Evolutionary conservation across 2,329 filamentous ascomycete species (phyloP).

Genomic region (Tolypocladium cylindrosporum): DNA sequence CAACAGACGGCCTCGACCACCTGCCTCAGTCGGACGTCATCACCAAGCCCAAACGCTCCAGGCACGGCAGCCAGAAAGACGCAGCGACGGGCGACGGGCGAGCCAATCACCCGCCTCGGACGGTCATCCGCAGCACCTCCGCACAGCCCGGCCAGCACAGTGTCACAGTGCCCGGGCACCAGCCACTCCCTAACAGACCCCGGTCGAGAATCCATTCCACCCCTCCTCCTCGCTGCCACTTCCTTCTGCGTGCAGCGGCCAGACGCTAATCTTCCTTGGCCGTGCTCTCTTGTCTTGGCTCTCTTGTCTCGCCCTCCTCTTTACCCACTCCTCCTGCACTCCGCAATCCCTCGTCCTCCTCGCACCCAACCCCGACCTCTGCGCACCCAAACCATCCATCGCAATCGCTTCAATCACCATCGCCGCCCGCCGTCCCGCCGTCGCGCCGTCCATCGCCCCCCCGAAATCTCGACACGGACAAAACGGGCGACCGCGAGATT

Average conservation of each 20-base stretch:
- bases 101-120: neutral
- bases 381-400: neutral
- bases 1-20: neutral
- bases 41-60: neutral
- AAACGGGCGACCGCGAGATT: neutral
- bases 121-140: neutral
- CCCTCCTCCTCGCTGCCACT: neutral
- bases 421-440: constrained; percentile 1
- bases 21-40: too few relatives aligned
- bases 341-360: constrained; percentile 7
- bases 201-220: neutral
- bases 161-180: neutral
- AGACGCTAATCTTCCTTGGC: neutral
- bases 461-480: neutral
- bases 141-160: neutral
- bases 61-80: neutral
- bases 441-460: neutral
- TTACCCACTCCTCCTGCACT: constrained; percentile 7
- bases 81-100: neutral
- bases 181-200: neutral
- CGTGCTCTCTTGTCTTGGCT: too few relatives aligned
- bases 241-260: neutral
- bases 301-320: constrained; percentile 5
- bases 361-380: neutral
- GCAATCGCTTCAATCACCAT: neutral